Evolutionary conservation across 345 rosid genomes (phyloP).

Genomic region (Hibiscus trionum): DNA sequence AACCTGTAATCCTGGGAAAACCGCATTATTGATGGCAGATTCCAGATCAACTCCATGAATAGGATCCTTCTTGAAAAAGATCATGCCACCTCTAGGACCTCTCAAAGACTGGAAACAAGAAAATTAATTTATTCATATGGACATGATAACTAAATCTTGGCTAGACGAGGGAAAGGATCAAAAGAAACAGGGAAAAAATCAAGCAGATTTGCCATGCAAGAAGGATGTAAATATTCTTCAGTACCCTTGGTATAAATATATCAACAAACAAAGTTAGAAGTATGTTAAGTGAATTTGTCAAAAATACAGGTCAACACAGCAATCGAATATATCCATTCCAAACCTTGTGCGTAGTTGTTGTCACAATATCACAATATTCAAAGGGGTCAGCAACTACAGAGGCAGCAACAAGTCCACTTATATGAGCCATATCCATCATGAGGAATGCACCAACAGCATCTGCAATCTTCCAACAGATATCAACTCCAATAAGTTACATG

Average conservation of each 20-base stretch:
- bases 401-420: slow-evolving; percentile 93
- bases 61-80: slow-evolving; percentile 74
- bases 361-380: slow-evolving; percentile 82
- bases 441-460: slow-evolving; percentile 90
- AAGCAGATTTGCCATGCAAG: neutral
- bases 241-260: neutral
- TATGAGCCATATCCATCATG: slow-evolving; percentile 99
- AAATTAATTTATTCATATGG: slow-evolving; percentile 4
- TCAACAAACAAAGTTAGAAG: neutral
- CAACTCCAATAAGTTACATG: slow-evolving; percentile 16
- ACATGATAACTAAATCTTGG: neutral
- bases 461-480: slow-evolving; percentile 55
- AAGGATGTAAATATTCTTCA: neutral
- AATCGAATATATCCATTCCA: neutral
- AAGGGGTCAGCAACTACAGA: slow-evolving; percentile 86
- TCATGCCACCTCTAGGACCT: slow-evolving; percentile 99
- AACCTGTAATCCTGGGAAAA: slow-evolving; percentile 93
- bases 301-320: neutral
- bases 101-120: slow-evolving; percentile 59
- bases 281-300: neutral
- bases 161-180: neutral
- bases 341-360: slow-evolving; percentile 94
- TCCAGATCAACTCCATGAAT: slow-evolving; percentile 76
- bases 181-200: neutral
- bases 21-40: slow-evolving; percentile 87